These are phyloP conservation scores for Nemophila menziesii DNA, from an alignment of 257 asterid genomes.

Conservation along the genomic window DNA sequence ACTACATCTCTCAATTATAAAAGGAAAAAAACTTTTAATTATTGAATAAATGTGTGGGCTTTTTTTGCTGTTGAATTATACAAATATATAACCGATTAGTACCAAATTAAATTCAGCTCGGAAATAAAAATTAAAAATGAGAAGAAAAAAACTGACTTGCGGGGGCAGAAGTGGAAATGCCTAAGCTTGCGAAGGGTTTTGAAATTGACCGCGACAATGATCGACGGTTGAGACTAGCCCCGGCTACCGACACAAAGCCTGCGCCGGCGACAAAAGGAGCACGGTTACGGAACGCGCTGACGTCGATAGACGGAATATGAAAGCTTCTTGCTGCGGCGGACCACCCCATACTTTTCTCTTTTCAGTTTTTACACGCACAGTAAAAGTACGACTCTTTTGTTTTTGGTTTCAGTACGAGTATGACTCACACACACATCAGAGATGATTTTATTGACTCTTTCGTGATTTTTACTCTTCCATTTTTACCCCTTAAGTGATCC, in stretches of 20 bases:
- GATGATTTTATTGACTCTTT: not conserved
- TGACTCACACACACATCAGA: not conserved
- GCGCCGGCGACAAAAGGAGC: slow-evolving; percentile 40
- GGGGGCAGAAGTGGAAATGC: slow-evolving; percentile 43
- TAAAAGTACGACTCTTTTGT: too few species aligned
- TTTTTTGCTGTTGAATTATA: too few species aligned
- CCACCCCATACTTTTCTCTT: slow-evolving; percentile 48
- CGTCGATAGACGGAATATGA: slow-evolving; percentile 56
- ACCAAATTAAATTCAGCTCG: not conserved
- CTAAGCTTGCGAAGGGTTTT: slow-evolving; percentile 53
- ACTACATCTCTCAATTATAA: too few species aligned
- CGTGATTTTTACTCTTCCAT: not conserved
- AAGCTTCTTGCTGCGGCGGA: slow-evolving; percentile 62
- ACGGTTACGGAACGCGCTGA: slow-evolving; percentile 31
- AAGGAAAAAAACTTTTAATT: too few species aligned
- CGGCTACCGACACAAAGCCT: slow-evolving; percentile 49
- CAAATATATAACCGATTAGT: not conserved
- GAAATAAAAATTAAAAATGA: not conserved
- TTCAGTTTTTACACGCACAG: too few species aligned
- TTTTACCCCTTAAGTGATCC: not conserved
- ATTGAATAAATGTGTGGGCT: too few species aligned
- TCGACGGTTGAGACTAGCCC: slow-evolving; percentile 36
- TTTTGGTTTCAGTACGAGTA: too few species aligned
- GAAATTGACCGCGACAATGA: slow-evolving; percentile 30
- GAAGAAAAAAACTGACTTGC: slow-evolving; percentile 13